Evolutionary conservation across 345 rosid species (phyloP), one percentile per base, ranked within the genome.

Genomic region (Salix suchowensis): DNA sequence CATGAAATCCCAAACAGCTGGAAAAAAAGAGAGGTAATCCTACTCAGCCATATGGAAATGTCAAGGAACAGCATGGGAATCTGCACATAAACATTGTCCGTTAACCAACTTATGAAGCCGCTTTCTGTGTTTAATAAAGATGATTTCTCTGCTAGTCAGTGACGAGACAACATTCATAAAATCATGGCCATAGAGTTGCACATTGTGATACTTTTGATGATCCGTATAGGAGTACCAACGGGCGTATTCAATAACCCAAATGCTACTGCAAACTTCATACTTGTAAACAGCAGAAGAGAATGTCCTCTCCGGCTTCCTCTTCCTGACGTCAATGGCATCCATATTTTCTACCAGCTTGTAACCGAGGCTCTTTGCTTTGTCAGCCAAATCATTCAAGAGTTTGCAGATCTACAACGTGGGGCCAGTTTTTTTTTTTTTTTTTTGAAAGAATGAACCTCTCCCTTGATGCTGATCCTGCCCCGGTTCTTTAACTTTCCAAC

Each of bases 381-480:
- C 82, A 32, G 54, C 71, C 71, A 85, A 55, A 78, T 84, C 83
- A 30, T 85, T 85, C 77, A 88, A 79, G 52, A 81, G 67, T 30
- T 23, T 46, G 75, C 39, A 81, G 62, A 68, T 81, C 79, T 24
- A 73, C 36, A 24, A 68, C 67, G 12, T 62, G 74, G 18, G 76
- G 76, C 65, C n/a, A 65, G 54, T 81, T 76, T 14, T 62, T 78
- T 28, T 26, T 1, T 28, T 28, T 1, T 28, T 2, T 85, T 39
- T 72, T 81, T 80, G 65, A 88, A 88, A 1, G 84, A 77, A 74
- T 82, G 74, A 66, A 82, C 74, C 77, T 77, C 77, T 42, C 75
- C 89, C 77, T 81, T 84, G n/a, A 81, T 78, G 77, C 81, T 83
- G 68, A 90, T 83, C 90, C 88, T 84, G 83, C 91, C 87, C 90